Evolutionary conservation across 2,329 filamentous ascomycete species (phyloP).

Genomic region (Aspergillus sp.): DNA sequence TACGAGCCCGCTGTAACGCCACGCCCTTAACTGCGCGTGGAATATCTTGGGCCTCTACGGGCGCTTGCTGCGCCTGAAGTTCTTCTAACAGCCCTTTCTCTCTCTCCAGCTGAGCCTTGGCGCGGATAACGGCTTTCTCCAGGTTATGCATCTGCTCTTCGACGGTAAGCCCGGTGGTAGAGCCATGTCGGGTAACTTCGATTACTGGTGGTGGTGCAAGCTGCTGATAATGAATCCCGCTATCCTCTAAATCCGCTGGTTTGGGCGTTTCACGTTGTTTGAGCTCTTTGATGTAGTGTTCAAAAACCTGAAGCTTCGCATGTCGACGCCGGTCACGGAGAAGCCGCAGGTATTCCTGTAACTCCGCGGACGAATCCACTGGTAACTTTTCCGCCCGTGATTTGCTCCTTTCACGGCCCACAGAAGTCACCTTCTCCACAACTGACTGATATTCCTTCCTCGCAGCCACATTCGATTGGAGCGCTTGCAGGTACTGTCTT

Average conservation of each 20-base stretch:
- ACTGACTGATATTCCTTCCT: constrained; percentile 41
- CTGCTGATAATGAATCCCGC: constrained; percentile 19
- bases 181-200: constrained; percentile 13
- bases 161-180: constrained; percentile 23
- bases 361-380: constrained; percentile 27
- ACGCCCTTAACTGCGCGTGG: constrained; percentile 27
- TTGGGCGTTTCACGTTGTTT: constrained; percentile 29
- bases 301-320: no score
- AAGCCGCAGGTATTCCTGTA: constrained; percentile 46
- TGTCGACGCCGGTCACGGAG: constrained; percentile 8
- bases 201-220: constrained; percentile 20
- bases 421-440: constrained; percentile 34
- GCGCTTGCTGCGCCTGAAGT: constrained; percentile 29
- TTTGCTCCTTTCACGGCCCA: constrained; percentile 28
- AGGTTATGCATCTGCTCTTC: constrained; percentile 41
- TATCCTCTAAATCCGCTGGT: constrained; percentile 26
- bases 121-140: constrained; percentile 42
- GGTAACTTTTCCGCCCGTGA: constrained; percentile 17
- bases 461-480: constrained; percentile 46
- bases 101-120: constrained; percentile 38
- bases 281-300: constrained; percentile 44
- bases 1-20: constrained; percentile 49
- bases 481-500: constrained; percentile 48
- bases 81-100: constrained; percentile 40
- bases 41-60: constrained; percentile 9